Evolutionary conservation across 805 yeast species (phyloP), one percentile per base, ranked within the genome.

Genomic region (Jamesozyma jinghongensis): DNA sequence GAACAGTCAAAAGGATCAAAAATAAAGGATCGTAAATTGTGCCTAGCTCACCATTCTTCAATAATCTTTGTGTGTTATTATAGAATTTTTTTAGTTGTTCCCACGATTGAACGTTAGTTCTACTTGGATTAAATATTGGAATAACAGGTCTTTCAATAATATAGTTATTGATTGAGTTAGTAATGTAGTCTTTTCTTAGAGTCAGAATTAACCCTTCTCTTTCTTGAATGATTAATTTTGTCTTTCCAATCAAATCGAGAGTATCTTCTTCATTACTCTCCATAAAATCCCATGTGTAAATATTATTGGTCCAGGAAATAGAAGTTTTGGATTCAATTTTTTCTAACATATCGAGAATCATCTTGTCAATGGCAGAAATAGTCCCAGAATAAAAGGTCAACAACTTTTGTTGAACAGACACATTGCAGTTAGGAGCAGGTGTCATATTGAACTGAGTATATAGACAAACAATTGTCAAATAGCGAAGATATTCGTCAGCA

Each of bases 1-100:
- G 81, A 29, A 81, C 56, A 4, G 80, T 60, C 44, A 79, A 54
- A 40, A 81, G 64, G 45, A 85, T 57, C 29, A 87, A 50, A 52
- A 87, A 85, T 52, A 81, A 78, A n/a, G 78, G 71, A 54, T 85
- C 90, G 57, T 87, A 84, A 5, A 63, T 47, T 0, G 66, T 56
- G 14, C 48, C 46, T 2, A 48, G 27, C n/a, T 34, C 26, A 8
- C 38, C 40, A 13, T 39, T 36, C 19, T 29, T 13, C 7, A 34
- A 12, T 11, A 31, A 3, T 19, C 31, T 31, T 18, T 41, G 36
- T 19, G 54, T 55, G 12, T 48, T 42, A 0, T 54, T 32, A 42
- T 62, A 61, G 40, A 66, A 64, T 2, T 48, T 33, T n/a, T 54
- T 49, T 44, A 66, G 55, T 14, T 44, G 43, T 16, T 38, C 32